A percentile compares a stretch with the other conserved stretches of the same genome.
phyloP scores from a whole-genome alignment of 345 rosid species.

The Murraya koenigii region DNA sequence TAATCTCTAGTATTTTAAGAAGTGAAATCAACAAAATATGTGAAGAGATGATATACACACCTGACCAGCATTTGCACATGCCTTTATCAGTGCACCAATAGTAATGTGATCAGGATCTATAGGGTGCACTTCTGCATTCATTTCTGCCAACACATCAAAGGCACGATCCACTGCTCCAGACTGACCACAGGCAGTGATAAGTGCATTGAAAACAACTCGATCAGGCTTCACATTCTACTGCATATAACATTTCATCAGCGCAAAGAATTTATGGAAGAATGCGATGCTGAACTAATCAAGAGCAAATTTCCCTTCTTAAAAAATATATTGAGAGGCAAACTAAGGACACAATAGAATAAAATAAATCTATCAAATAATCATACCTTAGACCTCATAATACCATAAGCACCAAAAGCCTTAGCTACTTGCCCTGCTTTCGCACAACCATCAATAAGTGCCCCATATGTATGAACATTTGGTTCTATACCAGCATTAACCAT shows the following conservation, averaged over 20 bases:
- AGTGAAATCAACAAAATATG: background rate
- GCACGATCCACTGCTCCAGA: constrained; percentile 98
- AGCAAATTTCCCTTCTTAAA: constrained; percentile 9
- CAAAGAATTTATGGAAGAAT: constrained; percentile 26
- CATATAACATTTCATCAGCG: constrained; percentile 50
- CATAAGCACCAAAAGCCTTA: constrained; percentile 99
- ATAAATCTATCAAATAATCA: background rate
- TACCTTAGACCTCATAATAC: constrained; percentile 97
- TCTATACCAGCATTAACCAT: constrained; percentile 91
- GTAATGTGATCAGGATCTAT: constrained; percentile 95
- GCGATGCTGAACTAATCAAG: constrained; percentile 16
- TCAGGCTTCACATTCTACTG: constrained; percentile 99
- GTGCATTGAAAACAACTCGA: constrained; percentile 96
- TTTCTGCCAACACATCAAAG: constrained; percentile 95
- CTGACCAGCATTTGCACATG: constrained; percentile 87
- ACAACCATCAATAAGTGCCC: constrained; percentile 98
- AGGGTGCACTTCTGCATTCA: constrained; percentile 79
- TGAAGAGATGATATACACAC: constrained; percentile 34
- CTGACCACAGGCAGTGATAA: constrained; percentile 94
- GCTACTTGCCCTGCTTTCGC: constrained; percentile 93
- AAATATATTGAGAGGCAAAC: constrained; percentile 8
- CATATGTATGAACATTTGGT: constrained; percentile 88
- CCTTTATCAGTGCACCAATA: constrained; percentile 83
- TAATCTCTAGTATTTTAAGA: constrained; percentile 5
- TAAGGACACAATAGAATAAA: background rate